A percentile compares a stretch with the other conserved stretches of the same genome.
These are phyloP conservation scores for Penicillium sp. DNA, from an alignment of 2,329 filamentous ascomycete genomes.

Conservation along the genomic window DNA sequence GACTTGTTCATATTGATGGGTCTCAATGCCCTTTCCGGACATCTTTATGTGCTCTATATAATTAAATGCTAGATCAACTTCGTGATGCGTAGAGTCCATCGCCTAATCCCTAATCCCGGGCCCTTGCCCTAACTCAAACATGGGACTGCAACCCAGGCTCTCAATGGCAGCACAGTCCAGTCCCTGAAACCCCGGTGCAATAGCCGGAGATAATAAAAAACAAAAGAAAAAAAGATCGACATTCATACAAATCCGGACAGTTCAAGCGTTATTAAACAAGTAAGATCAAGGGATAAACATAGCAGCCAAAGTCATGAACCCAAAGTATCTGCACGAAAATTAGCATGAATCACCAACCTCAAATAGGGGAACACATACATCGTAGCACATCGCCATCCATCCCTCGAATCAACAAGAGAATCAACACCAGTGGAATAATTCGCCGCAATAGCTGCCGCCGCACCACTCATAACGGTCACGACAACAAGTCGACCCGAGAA, in stretches of 20 bases:
- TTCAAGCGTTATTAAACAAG: background rate
- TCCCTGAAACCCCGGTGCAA: background rate
- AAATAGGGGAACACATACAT: slow-evolving; percentile 31
- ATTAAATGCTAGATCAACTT: no score
- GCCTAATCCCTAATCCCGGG: no score
- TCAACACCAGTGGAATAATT: slow-evolving; percentile 38
- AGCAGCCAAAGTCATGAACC: slow-evolving; percentile 42
- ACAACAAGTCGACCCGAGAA: slow-evolving; percentile 62
- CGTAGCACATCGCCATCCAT: slow-evolving; percentile 43
- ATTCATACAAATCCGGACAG: slow-evolving; percentile 7
- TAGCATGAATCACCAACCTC: background rate
- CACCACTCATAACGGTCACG: slow-evolving; percentile 55
- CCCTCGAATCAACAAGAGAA: slow-evolving; percentile 38
- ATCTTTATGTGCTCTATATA: no score
- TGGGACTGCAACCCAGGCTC: no score
- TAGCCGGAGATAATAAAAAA: background rate
- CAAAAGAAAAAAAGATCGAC: slow-evolving; percentile 16
- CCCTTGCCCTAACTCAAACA: no score
- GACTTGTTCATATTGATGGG: no score
- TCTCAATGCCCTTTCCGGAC: no score
- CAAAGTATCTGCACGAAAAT: slow-evolving; percentile 36
- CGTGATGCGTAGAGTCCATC: no score
- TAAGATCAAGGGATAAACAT: slow-evolving; percentile 37
- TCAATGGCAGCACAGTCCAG: no score
- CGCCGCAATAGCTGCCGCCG: slow-evolving; percentile 45